These are phyloP conservation scores for Ceratocystis diversiconidia DNA, from an alignment of 2,329 filamentous ascomycete species.

Conservation along the genomic window DNA sequence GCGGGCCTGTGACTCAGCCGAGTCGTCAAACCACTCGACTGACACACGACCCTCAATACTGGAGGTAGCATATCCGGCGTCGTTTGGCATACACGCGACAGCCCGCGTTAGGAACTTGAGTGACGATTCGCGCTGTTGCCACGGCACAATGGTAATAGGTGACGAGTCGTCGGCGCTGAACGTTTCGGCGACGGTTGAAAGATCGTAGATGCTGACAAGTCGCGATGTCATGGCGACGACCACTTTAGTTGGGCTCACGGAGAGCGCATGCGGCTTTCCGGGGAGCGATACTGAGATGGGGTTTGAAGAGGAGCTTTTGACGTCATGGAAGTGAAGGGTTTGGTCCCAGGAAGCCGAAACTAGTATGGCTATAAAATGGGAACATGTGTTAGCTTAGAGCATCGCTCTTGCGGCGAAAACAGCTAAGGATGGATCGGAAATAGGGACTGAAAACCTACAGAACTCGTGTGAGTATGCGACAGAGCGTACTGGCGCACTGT, in stretches of 20 bases:
- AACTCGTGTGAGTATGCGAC: conserved; percentile 69
- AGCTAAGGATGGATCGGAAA: neutral
- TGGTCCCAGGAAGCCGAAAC: conserved; percentile 89
- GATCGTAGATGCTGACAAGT: conserved; percentile 87
- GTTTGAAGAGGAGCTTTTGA: conserved; percentile 31
- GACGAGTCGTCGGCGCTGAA: conserved; percentile 36
- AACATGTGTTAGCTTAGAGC: neutral
- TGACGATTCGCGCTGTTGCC: conserved; percentile 86
- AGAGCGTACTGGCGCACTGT: conserved; percentile 64
- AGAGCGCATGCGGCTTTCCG: conserved; percentile 79
- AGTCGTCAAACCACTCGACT: conserved; percentile 95
- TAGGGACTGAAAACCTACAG: conserved; percentile 31
- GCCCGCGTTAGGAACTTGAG: conserved; percentile 92
- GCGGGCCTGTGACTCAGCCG: conserved; percentile 67
- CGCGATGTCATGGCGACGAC: conserved; percentile 93
- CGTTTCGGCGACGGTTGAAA: conserved; percentile 48
- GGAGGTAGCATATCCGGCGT: conserved; percentile 80
- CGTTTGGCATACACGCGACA: conserved; percentile 91
- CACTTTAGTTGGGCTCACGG: conserved; percentile 61
- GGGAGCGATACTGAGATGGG: conserved; percentile 59
- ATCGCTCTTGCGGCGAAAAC: neutral
- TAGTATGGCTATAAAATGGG: conserved; percentile 43
- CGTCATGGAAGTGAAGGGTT: conserved; percentile 72
- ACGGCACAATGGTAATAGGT: conserved; percentile 50
- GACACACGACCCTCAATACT: conserved; percentile 92